Conservation (phyloP, 257 asterid genomes). For the Fraxinus cuspidata region DNA sequence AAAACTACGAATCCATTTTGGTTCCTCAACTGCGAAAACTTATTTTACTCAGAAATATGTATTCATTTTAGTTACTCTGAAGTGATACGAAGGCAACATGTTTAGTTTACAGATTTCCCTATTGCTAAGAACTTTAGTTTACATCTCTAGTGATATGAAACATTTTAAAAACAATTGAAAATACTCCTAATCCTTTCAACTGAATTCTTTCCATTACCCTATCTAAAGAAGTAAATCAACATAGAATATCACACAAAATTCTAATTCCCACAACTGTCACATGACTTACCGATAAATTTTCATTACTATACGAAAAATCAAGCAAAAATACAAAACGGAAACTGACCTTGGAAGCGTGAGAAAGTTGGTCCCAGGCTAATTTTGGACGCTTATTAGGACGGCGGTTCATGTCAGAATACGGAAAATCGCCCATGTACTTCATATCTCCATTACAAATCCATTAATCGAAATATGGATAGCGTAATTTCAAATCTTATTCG, state of each 20-base stretch:
- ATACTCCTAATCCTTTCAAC: background rate
- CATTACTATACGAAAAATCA: background rate
- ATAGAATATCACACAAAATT: background rate
- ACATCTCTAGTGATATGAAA: background rate
- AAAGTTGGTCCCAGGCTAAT: slow-evolving; percentile 43
- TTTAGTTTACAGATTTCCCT: background rate
- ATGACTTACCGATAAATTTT: background rate
- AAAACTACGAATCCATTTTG: too few relatives aligned
- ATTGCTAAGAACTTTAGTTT: too few relatives aligned
- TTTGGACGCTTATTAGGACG: slow-evolving; percentile 53
- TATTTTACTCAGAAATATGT: too few relatives aligned
- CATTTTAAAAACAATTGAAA: background rate
- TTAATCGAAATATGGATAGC: slow-evolving; percentile 9
- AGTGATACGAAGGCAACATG: background rate
- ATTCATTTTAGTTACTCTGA: background rate
- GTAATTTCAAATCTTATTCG: background rate
- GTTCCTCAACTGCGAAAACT: background rate
- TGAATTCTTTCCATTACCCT: background rate
- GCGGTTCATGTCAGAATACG: slow-evolving; percentile 44
- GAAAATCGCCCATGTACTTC: slow-evolving; percentile 34
- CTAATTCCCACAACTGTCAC: background rate
- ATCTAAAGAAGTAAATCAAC: background rate
- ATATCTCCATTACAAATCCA: slow-evolving; percentile 28
- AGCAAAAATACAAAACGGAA: background rate
- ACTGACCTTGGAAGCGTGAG: slow-evolving; percentile 49